Evolutionary conservation across 345 rosid genomes (phyloP).

Genomic region (Geranium rotundifolium): DNA sequence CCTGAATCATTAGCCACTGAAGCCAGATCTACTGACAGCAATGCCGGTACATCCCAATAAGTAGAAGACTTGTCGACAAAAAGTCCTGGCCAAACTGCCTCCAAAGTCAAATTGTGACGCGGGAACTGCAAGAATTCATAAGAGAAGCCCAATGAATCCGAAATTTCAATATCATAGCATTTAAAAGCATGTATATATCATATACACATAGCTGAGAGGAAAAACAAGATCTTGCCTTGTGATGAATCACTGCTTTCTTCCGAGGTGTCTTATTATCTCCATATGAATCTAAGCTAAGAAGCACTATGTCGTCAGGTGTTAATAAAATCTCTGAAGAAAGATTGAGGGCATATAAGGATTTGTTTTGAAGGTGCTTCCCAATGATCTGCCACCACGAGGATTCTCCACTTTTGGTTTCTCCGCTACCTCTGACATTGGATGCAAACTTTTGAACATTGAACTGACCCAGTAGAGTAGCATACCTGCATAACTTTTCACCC

Average conservation of each 20-base stretch:
- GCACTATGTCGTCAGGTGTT: constrained; percentile 55
- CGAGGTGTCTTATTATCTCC: constrained; percentile 34
- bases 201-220: neutral
- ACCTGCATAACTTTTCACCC: constrained; percentile 34
- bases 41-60: constrained; percentile 83
- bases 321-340: constrained; percentile 60
- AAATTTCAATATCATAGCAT: too few species aligned
- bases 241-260: constrained; percentile 58
- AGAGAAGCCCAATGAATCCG: too few species aligned
- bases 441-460: constrained; percentile 64
- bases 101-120: constrained; percentile 47
- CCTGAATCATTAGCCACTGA: constrained; percentile 62
- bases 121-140: constrained; percentile 45
- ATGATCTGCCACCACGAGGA: constrained; percentile 25
- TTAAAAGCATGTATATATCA: too few species aligned
- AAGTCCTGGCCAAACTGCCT: constrained; percentile 69
- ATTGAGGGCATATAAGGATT: constrained; percentile 64
- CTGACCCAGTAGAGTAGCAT: constrained; percentile 53
- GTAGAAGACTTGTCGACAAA: constrained; percentile 49
- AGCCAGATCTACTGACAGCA: constrained; percentile 55
- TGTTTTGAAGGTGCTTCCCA: constrained; percentile 34
- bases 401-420: constrained; percentile 13
- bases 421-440: constrained; percentile 30
- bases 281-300: constrained; percentile 47
- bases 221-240: constrained; percentile 30